Percentiles rank a stretch among this genome's conserved stretches.
Evolutionary conservation across 306 rosid genomes (phyloP).

Genomic region (Prinsepia uniflora): DNA sequence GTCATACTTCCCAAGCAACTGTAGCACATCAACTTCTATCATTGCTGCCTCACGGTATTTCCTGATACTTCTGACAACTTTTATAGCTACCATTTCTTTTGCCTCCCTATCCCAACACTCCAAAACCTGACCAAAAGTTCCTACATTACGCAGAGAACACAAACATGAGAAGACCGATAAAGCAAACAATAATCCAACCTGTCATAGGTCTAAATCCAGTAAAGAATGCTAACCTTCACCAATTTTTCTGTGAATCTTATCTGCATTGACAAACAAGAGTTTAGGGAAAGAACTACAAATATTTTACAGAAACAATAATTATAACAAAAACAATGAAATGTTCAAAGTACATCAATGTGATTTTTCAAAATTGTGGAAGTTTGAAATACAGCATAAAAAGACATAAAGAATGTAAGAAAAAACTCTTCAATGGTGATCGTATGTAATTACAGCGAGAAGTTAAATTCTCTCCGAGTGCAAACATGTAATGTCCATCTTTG

Average conservation of each 20-base stretch:
- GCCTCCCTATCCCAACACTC: slow-evolving; percentile 90
- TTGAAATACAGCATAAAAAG: neutral
- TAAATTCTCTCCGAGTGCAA: slow-evolving; percentile 83
- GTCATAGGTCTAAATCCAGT: slow-evolving; percentile 5
- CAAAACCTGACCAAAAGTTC: slow-evolving; percentile 82
- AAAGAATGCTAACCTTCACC: slow-evolving; percentile 57
- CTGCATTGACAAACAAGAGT: slow-evolving; percentile 36
- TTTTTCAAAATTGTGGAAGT: neutral
- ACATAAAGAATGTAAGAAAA: slow-evolving; percentile 17
- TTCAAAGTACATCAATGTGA: slow-evolving; percentile 9
- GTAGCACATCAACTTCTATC: slow-evolving; percentile 79
- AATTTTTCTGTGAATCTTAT: slow-evolving; percentile 70
- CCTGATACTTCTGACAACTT: slow-evolving; percentile 75
- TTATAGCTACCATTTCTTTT: slow-evolving; percentile 83
- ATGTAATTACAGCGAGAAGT: slow-evolving; percentile 87
- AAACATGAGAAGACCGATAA: slow-evolving; percentile 6
- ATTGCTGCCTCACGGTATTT: slow-evolving; percentile 82
- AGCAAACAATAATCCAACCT: neutral
- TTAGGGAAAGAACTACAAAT: neutral
- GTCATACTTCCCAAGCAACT: slow-evolving; percentile 72
- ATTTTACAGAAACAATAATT: neutral
- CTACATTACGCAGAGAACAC: slow-evolving; percentile 12
- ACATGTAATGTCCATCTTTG: slow-evolving; percentile 90
- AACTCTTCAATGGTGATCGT: slow-evolving; percentile 42
- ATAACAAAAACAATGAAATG: neutral